Evolutionary conservation across 257 asterid species (phyloP), one percentile per base, ranked within the genome.

Genomic region (Solanum raphanifolium): DNA sequence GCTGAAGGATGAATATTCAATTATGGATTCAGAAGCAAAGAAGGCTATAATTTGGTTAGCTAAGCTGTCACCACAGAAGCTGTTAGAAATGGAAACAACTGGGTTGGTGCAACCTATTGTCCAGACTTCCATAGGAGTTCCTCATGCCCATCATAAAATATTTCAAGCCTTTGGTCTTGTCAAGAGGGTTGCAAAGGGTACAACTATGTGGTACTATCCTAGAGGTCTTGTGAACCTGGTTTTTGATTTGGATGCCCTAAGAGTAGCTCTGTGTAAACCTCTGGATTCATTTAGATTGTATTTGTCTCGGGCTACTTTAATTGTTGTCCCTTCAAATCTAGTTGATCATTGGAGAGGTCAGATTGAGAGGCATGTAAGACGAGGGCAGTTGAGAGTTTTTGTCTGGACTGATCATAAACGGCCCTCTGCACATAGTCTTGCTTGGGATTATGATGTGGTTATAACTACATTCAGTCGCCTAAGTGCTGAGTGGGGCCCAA

Each of bases 261-360:
- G 98, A 92, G 88, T 90, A 91, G 98, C 99, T 87, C 94, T 97
- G 23, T 94, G 98, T 90, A 95, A 93, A 90, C 99, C 99, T 86
- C 89, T 97, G 84, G 96, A 96, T 90, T 91, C 96, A 7, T 89
- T 91, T 25, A 93, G 99, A 88, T 89, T 93, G 43, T 97, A 94
- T 90, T 62, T 97, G 89, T 97, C 99, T 21, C 91, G 95, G 86
- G 99, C 98, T 74, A 97, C 99, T 76, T 91, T 97, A 91, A 89
- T 97, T 89, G 98, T 96, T 72, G 99, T 95, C 88, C 99, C 99
- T 73, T 86, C 98, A 87, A 95, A 95, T 93, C 94, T 97, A 43
- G 99, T 97, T 88, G 96, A 95, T 89, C 99, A 97, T 84, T 97
- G 99, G 99, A 96, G 87, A 91, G 90, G 94, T 88, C 99, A 97